Base-by-base conservation (phyloP, 257 asterid species). In the Solanum rostratum region DNA sequence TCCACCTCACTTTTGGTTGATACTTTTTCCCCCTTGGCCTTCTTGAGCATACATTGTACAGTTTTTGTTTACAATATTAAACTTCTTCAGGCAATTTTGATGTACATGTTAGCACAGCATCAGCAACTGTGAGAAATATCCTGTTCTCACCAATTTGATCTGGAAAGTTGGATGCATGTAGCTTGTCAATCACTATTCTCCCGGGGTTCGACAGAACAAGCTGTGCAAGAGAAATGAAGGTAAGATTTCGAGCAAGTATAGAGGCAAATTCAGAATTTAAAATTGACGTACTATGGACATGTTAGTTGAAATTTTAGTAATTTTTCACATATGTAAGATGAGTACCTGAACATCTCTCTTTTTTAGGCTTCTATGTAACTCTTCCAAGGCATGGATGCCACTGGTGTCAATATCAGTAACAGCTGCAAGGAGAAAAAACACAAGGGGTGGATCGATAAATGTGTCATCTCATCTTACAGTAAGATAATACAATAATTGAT, bases 391-490 rank as follows among this genome's bases (percentile, higher is more conserved):
- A 62, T 93, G 97, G 88, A 95, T 95, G 57, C 99, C 99, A 46
- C 98, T 94, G 16, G 99, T 95, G 91, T 95, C 99, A 6, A 95
- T 92, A 87, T 95, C 98, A 10, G 92, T 95, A 18, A 95, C 98
- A 45, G 99, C 98, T 95, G 85, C 54, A 60, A 69, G 54, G 43
- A 60, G 54, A 53, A 74, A 29, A 46, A 76, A 76, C 45, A 27
- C 27, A 3, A 24, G n/a, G 16, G 15, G 13, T 68, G 78, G 50
- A 68, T 49, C 24, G 10, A 16, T 49, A 14, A 76, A 15, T 46
- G 11, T 74, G 4, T 22, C 22, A 45, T 74, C 20, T 46, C 41
- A 7, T 65, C 18, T 30, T 13, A 0, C 19, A 74, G 46, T 76
- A 76, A 6, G 45, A 49, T 76, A 49, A 15, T 62, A 24, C 2